Evolutionary conservation across 768 basidiomycete genomes (phyloP).

Genomic region (Mycena olivaceomarginata): DNA sequence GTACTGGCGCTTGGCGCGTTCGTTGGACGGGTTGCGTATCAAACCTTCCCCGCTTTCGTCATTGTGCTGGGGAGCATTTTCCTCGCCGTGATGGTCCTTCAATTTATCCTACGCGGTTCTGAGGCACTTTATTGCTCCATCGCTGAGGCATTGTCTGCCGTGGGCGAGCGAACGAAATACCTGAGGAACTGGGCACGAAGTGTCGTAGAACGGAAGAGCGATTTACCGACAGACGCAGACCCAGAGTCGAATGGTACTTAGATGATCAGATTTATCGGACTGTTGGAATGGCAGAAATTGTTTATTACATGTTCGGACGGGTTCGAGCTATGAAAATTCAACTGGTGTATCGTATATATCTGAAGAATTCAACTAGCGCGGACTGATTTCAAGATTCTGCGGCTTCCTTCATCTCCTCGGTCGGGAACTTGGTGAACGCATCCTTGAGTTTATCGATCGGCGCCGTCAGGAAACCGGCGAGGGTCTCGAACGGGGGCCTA

Average conservation of each 20-base stretch:
- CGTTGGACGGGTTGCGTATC: background rate
- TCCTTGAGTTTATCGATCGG: slow-evolving; percentile 79
- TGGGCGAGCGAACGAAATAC: background rate
- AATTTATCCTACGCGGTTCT: background rate
- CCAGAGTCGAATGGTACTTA: background rate
- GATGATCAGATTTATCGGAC: background rate
- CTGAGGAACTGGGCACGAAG: background rate
- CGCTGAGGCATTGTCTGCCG: background rate
- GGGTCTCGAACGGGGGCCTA: slow-evolving; percentile 77
- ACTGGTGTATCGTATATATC: background rate
- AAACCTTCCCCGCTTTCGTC: background rate
- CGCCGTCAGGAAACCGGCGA: slow-evolving; percentile 70
- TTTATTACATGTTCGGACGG: background rate
- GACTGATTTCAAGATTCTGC: slow-evolving; percentile 15
- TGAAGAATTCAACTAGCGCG: background rate
- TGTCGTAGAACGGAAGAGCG: background rate
- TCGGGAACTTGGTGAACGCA: slow-evolving; percentile 72
- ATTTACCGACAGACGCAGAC: background rate
- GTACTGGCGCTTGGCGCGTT: slow-evolving; percentile 4
- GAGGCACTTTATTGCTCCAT: background rate
- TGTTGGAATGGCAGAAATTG: background rate
- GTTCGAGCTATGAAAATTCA: background rate
- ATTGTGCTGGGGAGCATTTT: background rate
- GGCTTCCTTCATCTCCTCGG: slow-evolving; percentile 68
- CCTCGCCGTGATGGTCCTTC: background rate